phyloP scores from a whole-genome alignment of 345 rosid species.

The Lepidium didymum region DNA sequence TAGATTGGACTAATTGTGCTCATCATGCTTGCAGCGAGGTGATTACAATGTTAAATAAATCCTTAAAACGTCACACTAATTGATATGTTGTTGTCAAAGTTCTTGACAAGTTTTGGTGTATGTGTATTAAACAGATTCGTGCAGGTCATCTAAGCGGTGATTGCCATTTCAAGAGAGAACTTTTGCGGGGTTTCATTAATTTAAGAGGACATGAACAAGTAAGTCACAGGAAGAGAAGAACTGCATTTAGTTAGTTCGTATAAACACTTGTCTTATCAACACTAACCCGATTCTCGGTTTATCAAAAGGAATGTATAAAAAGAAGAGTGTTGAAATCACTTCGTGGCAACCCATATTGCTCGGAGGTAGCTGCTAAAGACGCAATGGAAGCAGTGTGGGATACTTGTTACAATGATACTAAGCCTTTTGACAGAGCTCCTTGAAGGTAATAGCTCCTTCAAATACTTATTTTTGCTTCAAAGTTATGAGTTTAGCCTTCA shows the following conservation, averaged over 20 bases:
- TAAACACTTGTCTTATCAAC: neutral
- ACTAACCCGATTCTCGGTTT: neutral
- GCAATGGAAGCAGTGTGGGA: constrained; percentile 97
- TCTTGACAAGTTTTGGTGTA: neutral
- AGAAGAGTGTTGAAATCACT: constrained; percentile 81
- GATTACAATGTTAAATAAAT: neutral
- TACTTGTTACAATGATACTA: constrained; percentile 86
- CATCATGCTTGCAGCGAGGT: constrained; percentile 99
- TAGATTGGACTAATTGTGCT: constrained; percentile 84
- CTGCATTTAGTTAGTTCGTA: neutral
- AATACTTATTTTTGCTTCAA: neutral
- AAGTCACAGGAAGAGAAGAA: constrained; percentile 20
- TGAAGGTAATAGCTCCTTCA: constrained; percentile 27
- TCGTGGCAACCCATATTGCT: constrained; percentile 66
- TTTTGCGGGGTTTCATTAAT: constrained; percentile 65
- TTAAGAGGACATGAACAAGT: constrained; percentile 90
- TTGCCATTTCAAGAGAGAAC: constrained; percentile 85
- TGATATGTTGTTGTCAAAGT: neutral
- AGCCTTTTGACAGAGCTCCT: constrained; percentile 95
- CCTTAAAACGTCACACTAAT: neutral
- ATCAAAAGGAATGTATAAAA: constrained; percentile 71
- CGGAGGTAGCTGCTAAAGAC: constrained; percentile 65
- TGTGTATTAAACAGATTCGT: constrained; percentile 50
- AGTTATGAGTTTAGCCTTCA: constrained; percentile 1
- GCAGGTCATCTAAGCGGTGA: constrained; percentile 92